Percentiles rank a stretch among this genome's conserved stretches.
These are phyloP conservation scores for Alternaria burnsii DNA, from an alignment of 2,329 filamentous ascomycete genomes.

Conservation along the genomic window DNA sequence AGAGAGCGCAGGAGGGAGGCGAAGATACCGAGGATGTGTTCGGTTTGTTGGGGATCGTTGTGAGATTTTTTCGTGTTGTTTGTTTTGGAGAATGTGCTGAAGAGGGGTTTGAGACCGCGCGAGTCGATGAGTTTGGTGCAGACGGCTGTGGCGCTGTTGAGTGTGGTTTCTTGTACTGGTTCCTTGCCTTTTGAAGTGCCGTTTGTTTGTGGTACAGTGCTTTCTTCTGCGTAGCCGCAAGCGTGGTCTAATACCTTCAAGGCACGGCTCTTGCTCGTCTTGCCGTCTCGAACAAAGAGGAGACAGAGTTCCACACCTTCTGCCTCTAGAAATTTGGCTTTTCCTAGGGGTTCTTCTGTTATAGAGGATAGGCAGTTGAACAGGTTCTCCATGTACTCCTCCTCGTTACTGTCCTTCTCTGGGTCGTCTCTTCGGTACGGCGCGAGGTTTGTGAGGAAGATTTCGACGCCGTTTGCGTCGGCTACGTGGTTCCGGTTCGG, in stretches of 20 bases:
- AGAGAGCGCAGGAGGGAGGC: conserved; percentile 81
- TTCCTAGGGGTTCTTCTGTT: conserved; percentile 77
- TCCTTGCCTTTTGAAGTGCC: conserved; percentile 28
- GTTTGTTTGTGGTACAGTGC: conserved; percentile 23
- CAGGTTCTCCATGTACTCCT: conserved; percentile 93
- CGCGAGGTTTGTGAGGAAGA: conserved; percentile 82
- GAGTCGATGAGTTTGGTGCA: conserved; percentile 82
- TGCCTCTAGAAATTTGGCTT: conserved; percentile 82
- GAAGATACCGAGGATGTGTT: conserved; percentile 87
- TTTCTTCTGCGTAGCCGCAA: conserved; percentile 61
- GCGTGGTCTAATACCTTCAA: conserved; percentile 87
- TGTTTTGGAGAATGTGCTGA: conserved; percentile 80
- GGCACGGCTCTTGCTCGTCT: conserved; percentile 79
- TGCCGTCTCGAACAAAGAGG: conserved; percentile 90
- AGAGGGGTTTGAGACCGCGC: conserved; percentile 83
- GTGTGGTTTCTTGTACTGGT: conserved; percentile 18
- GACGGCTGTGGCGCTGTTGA: conserved; percentile 62
- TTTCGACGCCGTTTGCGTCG: conserved; percentile 75
- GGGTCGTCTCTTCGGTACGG: conserved; percentile 88
- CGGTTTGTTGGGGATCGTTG: conserved; percentile 71
- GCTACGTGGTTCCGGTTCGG: conserved; percentile 71
- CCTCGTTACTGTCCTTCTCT: conserved; percentile 83
- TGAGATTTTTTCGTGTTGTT: conserved; percentile 74
- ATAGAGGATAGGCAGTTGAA: conserved; percentile 88
- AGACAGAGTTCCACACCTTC: conserved; percentile 92